Evolutionary conservation across 2,329 filamentous ascomycete species (phyloP).

Genomic region (Ilyonectria sp.): DNA sequence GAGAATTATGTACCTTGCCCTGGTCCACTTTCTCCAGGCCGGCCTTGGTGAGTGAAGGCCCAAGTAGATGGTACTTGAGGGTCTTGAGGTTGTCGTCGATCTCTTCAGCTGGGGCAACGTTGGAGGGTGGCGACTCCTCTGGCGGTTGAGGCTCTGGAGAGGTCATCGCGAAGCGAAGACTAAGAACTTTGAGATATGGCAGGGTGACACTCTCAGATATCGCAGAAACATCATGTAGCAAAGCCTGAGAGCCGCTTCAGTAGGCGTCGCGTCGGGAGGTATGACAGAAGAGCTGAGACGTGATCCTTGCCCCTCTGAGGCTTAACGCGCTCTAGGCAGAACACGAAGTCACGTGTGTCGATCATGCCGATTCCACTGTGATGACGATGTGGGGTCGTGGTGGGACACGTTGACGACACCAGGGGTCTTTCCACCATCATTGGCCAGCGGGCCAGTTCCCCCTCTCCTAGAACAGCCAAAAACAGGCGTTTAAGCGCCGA

Average conservation of each 20-base stretch:
- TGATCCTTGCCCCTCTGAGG: slow-evolving; percentile 34
- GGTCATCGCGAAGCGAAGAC: slow-evolving; percentile 39
- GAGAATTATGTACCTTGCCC: slow-evolving; percentile 72
- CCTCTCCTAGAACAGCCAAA: slow-evolving; percentile 42
- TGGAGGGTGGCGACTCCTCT: slow-evolving; percentile 33
- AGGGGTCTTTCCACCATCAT: slow-evolving; percentile 43
- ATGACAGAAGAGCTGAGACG: slow-evolving; percentile 34
- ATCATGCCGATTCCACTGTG: slow-evolving; percentile 29
- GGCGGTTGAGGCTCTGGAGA: slow-evolving; percentile 29
- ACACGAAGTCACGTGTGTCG: slow-evolving; percentile 46
- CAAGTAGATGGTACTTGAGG: slow-evolving; percentile 90
- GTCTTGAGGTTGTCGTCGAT: slow-evolving; percentile 59
- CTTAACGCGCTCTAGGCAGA: slow-evolving; percentile 35
- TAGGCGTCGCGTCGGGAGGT: slow-evolving; percentile 39
- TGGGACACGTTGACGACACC: slow-evolving; percentile 46
- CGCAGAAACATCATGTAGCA: slow-evolving; percentile 40
- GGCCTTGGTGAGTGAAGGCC: slow-evolving; percentile 92
- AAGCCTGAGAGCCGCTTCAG: slow-evolving; percentile 13
- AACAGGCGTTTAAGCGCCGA: slow-evolving; percentile 51
- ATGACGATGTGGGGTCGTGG: slow-evolving; percentile 40
- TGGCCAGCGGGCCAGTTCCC: slow-evolving; percentile 43
- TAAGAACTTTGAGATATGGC: slow-evolving; percentile 11
- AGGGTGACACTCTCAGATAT: slow-evolving; percentile 6
- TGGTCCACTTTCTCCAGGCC: slow-evolving; percentile 96
- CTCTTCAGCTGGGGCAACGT: slow-evolving; percentile 24